These are phyloP conservation scores for Candida sakaeoensis DNA, from an alignment of 805 yeast species.

Conservation along the genomic window DNA sequence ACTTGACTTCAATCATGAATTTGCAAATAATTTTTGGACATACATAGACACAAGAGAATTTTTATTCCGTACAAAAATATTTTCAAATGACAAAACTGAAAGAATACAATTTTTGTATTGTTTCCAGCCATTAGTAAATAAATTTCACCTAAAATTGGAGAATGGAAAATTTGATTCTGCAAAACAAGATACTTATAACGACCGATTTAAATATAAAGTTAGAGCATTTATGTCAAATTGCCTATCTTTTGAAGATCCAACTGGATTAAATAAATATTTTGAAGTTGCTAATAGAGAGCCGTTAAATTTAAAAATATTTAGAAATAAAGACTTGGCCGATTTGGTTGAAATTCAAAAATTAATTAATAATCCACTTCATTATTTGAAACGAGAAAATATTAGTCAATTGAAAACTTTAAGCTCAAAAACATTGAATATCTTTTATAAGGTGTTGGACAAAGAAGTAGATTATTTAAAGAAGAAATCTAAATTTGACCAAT, in stretches of 20 bases:
- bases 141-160: slow-evolving; percentile 13
- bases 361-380: slow-evolving; percentile 34
- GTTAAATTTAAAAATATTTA: slow-evolving; percentile 19
- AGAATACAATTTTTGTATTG: slow-evolving; percentile 38
- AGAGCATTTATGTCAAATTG: slow-evolving; percentile 30
- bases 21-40: slow-evolving; percentile 30
- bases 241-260: slow-evolving; percentile 39
- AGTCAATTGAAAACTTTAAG: slow-evolving; percentile 18
- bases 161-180: slow-evolving; percentile 25
- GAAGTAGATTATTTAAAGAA: slow-evolving; percentile 20
- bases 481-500: slow-evolving; percentile 17
- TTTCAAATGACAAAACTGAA: slow-evolving; percentile 28
- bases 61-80: slow-evolving; percentile 21
- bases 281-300: slow-evolving; percentile 24
- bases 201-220: slow-evolving; percentile 33
- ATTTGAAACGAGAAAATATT: slow-evolving; percentile 19
- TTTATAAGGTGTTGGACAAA: slow-evolving; percentile 25
- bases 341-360: slow-evolving; percentile 25
- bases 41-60: slow-evolving; percentile 32
- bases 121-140: slow-evolving; percentile 37
- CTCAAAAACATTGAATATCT: slow-evolving; percentile 26
- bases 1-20: slow-evolving; percentile 17
- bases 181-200: slow-evolving; percentile 37
- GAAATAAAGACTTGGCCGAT: slow-evolving; percentile 30
- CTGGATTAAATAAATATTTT: slow-evolving; percentile 42